Conservation (phyloP, 495 filamentous ascomycete genomes). For the Penicillium steckii region DNA sequence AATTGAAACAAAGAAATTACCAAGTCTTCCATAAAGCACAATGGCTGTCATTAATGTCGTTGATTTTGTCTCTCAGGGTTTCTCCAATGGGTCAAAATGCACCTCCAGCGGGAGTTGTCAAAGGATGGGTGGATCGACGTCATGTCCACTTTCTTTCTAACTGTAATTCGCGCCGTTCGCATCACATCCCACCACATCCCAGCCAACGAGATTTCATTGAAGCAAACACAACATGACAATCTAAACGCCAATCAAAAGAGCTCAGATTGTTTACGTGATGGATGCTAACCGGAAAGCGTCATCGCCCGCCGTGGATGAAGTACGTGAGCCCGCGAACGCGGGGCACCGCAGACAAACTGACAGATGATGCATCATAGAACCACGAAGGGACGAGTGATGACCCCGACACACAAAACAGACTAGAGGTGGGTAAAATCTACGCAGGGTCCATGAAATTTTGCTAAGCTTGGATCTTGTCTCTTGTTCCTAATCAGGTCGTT, state of each 20-base stretch:
- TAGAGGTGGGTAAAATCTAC: constrained; percentile 38
- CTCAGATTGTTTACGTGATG: constrained; percentile 16
- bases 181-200: not conserved
- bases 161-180: constrained; percentile 7
- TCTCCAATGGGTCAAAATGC: not conserved
- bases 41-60: too few species aligned
- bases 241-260: constrained; percentile 1
- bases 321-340: constrained; percentile 13
- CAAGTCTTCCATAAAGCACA: not conserved
- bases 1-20: too few species aligned
- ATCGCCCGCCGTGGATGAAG: constrained; percentile 19
- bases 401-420: constrained; percentile 42
- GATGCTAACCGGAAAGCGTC: constrained; percentile 12
- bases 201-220: not conserved
- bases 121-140: constrained; percentile 23
- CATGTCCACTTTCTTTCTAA: constrained; percentile 26
- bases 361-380: constrained; percentile 21
- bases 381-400: constrained; percentile 42
- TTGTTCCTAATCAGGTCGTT: constrained; percentile 55
- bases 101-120: constrained; percentile 1
- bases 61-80: too few species aligned
- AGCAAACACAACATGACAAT: constrained; percentile 13
- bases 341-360: constrained; percentile 12
- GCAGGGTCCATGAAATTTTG: not conserved
- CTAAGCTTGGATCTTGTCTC: not conserved